Evolutionary conservation across 192 early-diverging fungal genomes (phyloP).

Genomic region (Rhizophagus sp.): DNA sequence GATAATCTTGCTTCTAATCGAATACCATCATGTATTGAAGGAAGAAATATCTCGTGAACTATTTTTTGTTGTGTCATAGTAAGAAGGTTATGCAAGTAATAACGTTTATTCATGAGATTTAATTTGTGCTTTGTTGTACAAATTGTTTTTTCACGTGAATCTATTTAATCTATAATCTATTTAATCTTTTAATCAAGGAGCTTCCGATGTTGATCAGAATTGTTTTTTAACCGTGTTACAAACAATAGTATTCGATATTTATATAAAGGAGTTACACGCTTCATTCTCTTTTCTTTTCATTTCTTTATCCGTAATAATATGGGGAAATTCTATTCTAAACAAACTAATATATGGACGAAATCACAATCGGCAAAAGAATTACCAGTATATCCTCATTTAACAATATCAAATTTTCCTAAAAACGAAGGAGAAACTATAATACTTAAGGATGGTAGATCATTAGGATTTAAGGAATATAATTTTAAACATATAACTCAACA

Average conservation of each 20-base stretch:
- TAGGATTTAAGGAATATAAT: constrained; percentile 29
- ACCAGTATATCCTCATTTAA: constrained; percentile 25
- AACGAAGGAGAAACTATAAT: constrained; percentile 27
- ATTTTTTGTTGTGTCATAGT: background rate
- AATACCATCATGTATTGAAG: constrained; percentile 18
- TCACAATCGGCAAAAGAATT: background rate
- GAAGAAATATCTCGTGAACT: background rate
- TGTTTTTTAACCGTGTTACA: too few relatives aligned
- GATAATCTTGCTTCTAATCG: constrained; percentile 16
- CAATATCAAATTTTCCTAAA: constrained; percentile 18
- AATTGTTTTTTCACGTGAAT: too few relatives aligned
- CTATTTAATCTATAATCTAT: too few relatives aligned
- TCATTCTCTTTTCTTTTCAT: background rate
- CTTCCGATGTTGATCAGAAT: too few relatives aligned
- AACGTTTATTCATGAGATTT: background rate
- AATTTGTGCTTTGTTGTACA: background rate
- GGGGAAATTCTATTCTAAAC: background rate
- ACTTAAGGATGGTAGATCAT: constrained; percentile 14
- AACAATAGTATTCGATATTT: too few relatives aligned
- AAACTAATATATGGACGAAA: background rate
- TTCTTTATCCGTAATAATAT: background rate
- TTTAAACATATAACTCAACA: constrained; percentile 10
- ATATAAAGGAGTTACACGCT: too few relatives aligned
- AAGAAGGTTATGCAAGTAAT: too few relatives aligned
- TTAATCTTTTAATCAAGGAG: too few relatives aligned